Percentiles rank a stretch among this genome's conserved stretches.
Evolutionary conservation across 208 protist genomes (phyloP).

Genomic region (Phytomonas sp.): DNA sequence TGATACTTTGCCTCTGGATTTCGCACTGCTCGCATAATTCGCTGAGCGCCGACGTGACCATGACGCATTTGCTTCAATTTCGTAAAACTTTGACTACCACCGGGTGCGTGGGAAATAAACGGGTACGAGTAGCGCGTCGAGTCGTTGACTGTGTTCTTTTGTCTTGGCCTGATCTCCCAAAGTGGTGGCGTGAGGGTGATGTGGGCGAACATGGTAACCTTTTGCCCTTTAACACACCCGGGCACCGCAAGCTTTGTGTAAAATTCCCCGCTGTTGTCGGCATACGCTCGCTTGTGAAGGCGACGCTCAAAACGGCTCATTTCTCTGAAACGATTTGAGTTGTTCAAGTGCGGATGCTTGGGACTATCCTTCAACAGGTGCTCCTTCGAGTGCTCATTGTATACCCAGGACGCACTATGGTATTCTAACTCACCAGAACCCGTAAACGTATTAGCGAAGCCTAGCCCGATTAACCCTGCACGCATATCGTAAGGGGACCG

Average conservation of each 20-base stretch:
- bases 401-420: background rate
- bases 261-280: background rate
- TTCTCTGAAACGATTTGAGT: background rate
- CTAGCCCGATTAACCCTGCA: background rate
- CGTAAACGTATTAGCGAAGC: background rate
- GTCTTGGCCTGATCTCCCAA: no score
- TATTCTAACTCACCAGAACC: no score
- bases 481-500: background rate
- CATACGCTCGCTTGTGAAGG: background rate
- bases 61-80: background rate
- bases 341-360: background rate
- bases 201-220: background rate
- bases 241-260: background rate
- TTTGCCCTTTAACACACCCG: background rate
- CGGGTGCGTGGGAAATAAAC: background rate
- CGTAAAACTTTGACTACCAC: background rate
- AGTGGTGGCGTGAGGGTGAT: background rate
- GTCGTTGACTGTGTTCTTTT: background rate
- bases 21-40: background rate
- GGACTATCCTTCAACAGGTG: background rate
- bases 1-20: background rate
- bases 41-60: background rate
- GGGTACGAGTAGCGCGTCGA: background rate
- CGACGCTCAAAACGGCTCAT: background rate
- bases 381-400: background rate